Conservation (phyloP, 2,329 filamentous ascomycete genomes). For the Sclerotinia minor region DNA sequence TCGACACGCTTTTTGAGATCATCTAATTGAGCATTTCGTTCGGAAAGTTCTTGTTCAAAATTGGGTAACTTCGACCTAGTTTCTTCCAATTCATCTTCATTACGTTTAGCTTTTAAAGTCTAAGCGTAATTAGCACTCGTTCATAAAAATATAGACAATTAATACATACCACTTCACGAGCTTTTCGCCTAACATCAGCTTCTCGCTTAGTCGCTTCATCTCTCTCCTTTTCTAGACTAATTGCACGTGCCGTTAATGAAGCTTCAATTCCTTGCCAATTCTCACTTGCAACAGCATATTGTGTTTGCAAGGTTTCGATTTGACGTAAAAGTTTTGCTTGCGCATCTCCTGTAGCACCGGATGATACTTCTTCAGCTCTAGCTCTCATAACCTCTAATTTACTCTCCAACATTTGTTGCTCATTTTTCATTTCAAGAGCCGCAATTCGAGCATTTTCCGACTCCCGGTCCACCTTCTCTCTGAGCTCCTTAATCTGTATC, state of each 20-base stretch:
- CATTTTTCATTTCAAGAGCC: constrained; percentile 78
- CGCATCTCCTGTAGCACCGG: constrained; percentile 75
- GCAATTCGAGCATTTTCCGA: constrained; percentile 66
- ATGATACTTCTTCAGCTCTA: constrained; percentile 85
- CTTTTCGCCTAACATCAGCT: constrained; percentile 83
- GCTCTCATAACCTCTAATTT: constrained; percentile 86
- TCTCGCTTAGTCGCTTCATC: constrained; percentile 84
- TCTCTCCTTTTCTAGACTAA: constrained; percentile 81
- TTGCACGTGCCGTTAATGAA: constrained; percentile 74
- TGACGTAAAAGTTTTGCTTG: constrained; percentile 90
- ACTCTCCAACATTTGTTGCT: constrained; percentile 75
- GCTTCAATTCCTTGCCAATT: constrained; percentile 98
- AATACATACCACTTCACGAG: constrained; percentile 73
- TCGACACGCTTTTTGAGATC: constrained; percentile 64
- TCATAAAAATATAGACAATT: background rate
- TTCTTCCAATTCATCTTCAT: constrained; percentile 82
- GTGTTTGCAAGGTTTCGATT: constrained; percentile 91
- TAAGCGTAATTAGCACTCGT: constrained; percentile 44
- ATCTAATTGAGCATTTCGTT: constrained; percentile 60
- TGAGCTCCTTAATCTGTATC: constrained; percentile 68
- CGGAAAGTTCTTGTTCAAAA: constrained; percentile 62
- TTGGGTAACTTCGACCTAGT: constrained; percentile 62
- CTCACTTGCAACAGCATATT: constrained; percentile 89
- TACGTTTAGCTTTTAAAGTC: constrained; percentile 58
- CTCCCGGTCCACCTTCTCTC: constrained; percentile 71